Base-by-base conservation (phyloP, 495 filamentous ascomycete species). In the Penicillium waksmanii region DNA sequence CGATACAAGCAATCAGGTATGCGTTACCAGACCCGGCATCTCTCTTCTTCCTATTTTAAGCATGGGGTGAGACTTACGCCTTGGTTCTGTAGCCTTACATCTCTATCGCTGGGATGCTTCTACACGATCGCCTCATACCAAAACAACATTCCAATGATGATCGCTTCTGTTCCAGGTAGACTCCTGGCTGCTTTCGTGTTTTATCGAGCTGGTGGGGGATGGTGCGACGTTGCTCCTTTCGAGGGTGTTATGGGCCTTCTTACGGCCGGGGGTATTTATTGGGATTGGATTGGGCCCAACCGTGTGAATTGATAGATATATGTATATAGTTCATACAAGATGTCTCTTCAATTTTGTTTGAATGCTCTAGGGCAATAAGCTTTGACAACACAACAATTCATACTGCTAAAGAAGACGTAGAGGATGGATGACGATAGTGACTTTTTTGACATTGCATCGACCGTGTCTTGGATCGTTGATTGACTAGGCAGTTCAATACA, bases 1-100 rank as follows among this genome's bases (percentile, higher is more conserved):
- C 65, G 2, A 63, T 70, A 40, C 67, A 67, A 48, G 67, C 67
- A 36, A 60, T 68, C 12, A 66, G 65, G 67, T 68, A 65, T 4
- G 19, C 18, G 27, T n/a, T 18, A 15, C 2, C 15, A n/a, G 21
- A 3, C 7, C 35, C 13, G 17, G 2, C 11, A 2, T 5, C 35
- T 18, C 33, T 56, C 3, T 18, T 17, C 10, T 4, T 4, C 18
- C 12, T 27, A 52, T 36, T 12, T 6, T 23, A 44, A 7, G 0
- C 17, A 44, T 17, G 19, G 42, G 17, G 3, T 6, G 19, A 55
- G 33, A 6, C 35, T 42, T 44, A 38, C 59, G 11, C 23, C 13
- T 9, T 18, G 10, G 11, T 5, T 8, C 7, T 31, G 31, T 44
- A 70, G 67, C 40, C 48, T 70, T 7, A 65, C 65, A 10, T 63